Base-by-base conservation (phyloP, 2,329 filamentous ascomycete species). In the Aspergillus tamarii region DNA sequence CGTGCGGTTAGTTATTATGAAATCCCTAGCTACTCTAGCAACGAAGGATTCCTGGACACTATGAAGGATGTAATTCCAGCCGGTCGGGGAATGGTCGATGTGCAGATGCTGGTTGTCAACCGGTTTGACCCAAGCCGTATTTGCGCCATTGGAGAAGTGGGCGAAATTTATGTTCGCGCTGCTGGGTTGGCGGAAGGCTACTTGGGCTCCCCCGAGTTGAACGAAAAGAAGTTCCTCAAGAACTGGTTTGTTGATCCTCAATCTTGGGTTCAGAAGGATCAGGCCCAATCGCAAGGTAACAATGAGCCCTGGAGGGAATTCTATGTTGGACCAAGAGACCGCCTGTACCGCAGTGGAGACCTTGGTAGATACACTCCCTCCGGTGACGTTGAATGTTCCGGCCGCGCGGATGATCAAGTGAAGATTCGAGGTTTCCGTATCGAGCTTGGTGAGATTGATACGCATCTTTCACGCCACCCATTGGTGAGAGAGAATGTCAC, bases 371-470 rank as follows among this genome's bases (percentile, higher is more conserved):
- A 91, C 73, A 87, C 88, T 58, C 83, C 85, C 2, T 84, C 88
- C 52, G 92, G 91, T 41, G 89, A 90, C 67, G 90, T 93, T 12
- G 90, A 91, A 72, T 91, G 89, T 73, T 89, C 91, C 11, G 94
- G 94, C 26, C 86, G 95, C 63, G 89, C 88, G 28, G 94, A 98
- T 73, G 87, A 90, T 69, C 94, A 98, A 76, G 92, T 97, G 81
- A 99, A 98, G 83, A 94, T 98, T 68, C 90, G 95, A 64, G 94
- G 94, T 1, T 98, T 97, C 84, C 87, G 94, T 65, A 96, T 99
- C 69, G 95, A 99, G 80, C 88, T 98, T 53, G 91, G 90, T 67
- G 95, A 98, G 69, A 97, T 98, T 69, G 94, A 98, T 77, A 91
- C 85, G 48, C 90, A 96, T 76, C 81, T 97, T 54, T 91, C 88